These are phyloP conservation scores for Claviceps pazoutovae DNA, from an alignment of 2,329 filamentous ascomycete species.

Conservation along the genomic window DNA sequence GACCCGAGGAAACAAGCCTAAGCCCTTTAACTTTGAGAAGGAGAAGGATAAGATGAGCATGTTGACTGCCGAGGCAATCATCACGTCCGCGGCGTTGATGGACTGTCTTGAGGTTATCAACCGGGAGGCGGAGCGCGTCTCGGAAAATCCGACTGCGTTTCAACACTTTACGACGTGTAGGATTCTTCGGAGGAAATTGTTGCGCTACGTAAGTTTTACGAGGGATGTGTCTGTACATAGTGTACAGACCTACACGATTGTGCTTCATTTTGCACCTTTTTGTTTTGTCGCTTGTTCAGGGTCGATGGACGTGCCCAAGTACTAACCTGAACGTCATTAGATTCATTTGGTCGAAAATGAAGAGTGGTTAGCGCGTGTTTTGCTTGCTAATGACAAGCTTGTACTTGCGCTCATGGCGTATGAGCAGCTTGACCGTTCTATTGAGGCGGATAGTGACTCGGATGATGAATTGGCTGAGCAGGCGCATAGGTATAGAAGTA, in stretches of 20 bases:
- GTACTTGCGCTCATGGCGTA: slow-evolving; percentile 86
- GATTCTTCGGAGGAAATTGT: slow-evolving; percentile 63
- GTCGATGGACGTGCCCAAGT: too few relatives aligned
- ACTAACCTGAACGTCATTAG: slow-evolving; percentile 19
- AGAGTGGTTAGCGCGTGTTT: slow-evolving; percentile 77
- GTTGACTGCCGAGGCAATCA: slow-evolving; percentile 76
- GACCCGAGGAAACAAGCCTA: slow-evolving; percentile 30
- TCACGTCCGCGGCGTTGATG: slow-evolving; percentile 79
- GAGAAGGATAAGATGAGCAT: slow-evolving; percentile 81
- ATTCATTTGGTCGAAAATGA: slow-evolving; percentile 86
- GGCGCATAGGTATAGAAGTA: slow-evolving; percentile 49
- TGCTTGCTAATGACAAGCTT: slow-evolving; percentile 93
- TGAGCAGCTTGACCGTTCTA: slow-evolving; percentile 80
- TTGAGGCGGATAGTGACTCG: slow-evolving; percentile 60
- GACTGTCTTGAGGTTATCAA: slow-evolving; percentile 86
- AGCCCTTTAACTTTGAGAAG: slow-evolving; percentile 67
- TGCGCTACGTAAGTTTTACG: slow-evolving; percentile 52
- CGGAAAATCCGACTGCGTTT: slow-evolving; percentile 63
- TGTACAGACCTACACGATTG: too few relatives aligned
- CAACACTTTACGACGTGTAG: slow-evolving; percentile 79
- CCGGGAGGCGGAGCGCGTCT: slow-evolving; percentile 75
- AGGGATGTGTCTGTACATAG: neutral
- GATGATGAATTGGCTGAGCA: slow-evolving; percentile 55
- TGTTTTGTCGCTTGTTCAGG: too few relatives aligned
- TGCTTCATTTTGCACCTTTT: too few relatives aligned